A percentile compares a stretch with the other conserved stretches of the same genome.
These are phyloP conservation scores for Solanum neorickii DNA, from an alignment of 257 asterid species.

Conservation along the genomic window DNA sequence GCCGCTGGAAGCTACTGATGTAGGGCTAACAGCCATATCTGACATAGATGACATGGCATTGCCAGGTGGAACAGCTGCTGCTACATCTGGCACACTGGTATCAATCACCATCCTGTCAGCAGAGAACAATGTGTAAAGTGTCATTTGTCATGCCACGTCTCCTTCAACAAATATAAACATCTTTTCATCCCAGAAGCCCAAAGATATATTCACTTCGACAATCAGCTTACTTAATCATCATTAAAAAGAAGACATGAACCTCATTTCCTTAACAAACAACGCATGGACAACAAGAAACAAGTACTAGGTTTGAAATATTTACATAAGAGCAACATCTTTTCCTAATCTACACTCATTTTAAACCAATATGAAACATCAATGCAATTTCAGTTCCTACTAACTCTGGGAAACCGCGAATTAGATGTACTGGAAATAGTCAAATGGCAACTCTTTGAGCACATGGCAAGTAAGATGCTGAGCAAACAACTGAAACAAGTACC, in stretches of 20 bases:
- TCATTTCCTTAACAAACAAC: background rate
- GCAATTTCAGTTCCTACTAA: background rate
- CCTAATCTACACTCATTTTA: background rate
- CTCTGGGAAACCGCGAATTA: background rate
- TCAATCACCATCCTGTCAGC: conserved; percentile 57
- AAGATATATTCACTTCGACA: background rate
- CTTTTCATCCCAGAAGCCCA: background rate
- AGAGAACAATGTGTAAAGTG: background rate
- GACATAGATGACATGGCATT: conserved; percentile 67
- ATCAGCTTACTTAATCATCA: background rate
- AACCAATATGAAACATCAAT: background rate
- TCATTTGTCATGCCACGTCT: background rate
- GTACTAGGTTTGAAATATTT: background rate
- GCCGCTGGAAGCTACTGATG: conserved; percentile 87
- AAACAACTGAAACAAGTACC: background rate
- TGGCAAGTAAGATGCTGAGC: background rate
- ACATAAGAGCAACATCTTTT: background rate
- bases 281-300: background rate
- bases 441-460: background rate
- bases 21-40: conserved; percentile 83
- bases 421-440: background rate
- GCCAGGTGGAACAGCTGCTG: conserved; percentile 52
- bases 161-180: background rate
- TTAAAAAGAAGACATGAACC: background rate
- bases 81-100: conserved; percentile 35